Conservation (phyloP, 1,139 yeast genomes). For the Lodderomyces oxycetoniae region DNA sequence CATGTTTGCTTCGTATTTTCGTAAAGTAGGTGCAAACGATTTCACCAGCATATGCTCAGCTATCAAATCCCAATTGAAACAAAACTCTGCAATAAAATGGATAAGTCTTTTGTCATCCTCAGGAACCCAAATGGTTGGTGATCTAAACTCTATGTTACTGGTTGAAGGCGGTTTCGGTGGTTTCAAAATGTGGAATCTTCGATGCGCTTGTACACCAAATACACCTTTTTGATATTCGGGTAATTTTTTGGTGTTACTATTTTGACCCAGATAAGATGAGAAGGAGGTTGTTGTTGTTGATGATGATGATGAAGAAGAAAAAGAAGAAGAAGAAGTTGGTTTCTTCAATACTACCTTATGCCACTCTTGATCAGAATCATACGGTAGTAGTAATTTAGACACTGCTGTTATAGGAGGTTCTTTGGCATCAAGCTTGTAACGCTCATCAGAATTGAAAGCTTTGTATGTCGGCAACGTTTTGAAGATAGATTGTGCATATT, state of each 20-base stretch:
- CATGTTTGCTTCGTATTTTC: constrained; percentile 74
- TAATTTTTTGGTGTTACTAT: constrained; percentile 17
- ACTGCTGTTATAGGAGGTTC: constrained; percentile 31
- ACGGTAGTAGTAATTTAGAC: constrained; percentile 58
- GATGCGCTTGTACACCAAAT: constrained; percentile 55
- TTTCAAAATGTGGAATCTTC: constrained; percentile 57
- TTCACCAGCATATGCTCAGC: constrained; percentile 69
- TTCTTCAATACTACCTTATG: constrained; percentile 56
- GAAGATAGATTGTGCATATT: constrained; percentile 50
- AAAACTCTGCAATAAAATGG: constrained; percentile 77
- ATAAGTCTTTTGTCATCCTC: constrained; percentile 82
- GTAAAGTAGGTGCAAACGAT: constrained; percentile 47
- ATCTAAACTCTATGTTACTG: constrained; percentile 70
- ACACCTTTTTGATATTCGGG: constrained; percentile 53
- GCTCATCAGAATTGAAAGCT: constrained; percentile 38
- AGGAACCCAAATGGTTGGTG: constrained; percentile 95
- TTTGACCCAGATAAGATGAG: too few species aligned
- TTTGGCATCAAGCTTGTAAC: constrained; percentile 21
- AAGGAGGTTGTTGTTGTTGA: too few species aligned
- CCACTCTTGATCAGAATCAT: constrained; percentile 61
- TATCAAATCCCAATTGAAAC: constrained; percentile 90
- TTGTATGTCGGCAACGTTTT: constrained; percentile 51
- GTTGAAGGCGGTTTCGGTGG: constrained; percentile 89
- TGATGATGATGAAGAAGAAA: neutral
- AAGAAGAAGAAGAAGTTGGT: neutral